These are phyloP conservation scores for Fusarium torreyae DNA, from an alignment of 2,329 filamentous ascomycete species.

Conservation along the genomic window DNA sequence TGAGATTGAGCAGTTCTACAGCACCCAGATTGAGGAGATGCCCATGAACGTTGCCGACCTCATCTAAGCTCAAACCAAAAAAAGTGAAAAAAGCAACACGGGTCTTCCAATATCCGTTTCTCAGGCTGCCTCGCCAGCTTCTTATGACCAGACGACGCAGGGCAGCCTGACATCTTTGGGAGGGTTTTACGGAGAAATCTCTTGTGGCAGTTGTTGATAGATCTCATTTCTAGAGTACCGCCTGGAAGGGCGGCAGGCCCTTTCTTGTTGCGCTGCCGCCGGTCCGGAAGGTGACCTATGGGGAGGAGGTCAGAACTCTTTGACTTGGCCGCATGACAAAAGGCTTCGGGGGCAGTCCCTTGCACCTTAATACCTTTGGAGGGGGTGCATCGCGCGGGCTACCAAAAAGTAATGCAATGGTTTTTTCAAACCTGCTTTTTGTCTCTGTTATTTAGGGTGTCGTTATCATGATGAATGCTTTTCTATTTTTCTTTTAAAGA, in stretches of 20 bases:
- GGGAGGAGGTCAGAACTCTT: conserved; percentile 50
- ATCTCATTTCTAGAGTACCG: conserved; percentile 59
- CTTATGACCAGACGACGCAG: conserved; percentile 38
- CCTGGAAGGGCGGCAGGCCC: conserved; percentile 43
- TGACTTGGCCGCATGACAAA: conserved; percentile 54
- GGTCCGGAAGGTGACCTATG: conserved; percentile 51
- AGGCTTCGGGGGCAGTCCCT: conserved; percentile 56
- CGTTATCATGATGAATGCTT: conserved; percentile 54
- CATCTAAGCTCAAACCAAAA: conserved; percentile 68
- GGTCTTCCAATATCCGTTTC: conserved; percentile 46
- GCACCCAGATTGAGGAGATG: conserved; percentile 99
- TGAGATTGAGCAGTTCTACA: conserved; percentile 99
- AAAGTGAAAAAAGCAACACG: conserved; percentile 42
- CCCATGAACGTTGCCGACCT: conserved; percentile 91
- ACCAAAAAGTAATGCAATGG: conserved; percentile 62
- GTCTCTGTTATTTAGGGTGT: conserved; percentile 57
- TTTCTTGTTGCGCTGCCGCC: conserved; percentile 40
- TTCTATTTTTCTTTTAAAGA: conserved; percentile 43
- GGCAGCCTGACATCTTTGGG: conserved; percentile 52
- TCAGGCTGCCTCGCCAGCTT: conserved; percentile 43
- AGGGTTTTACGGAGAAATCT: conserved; percentile 53
- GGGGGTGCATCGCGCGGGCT: conserved; percentile 56
- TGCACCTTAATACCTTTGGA: conserved; percentile 55
- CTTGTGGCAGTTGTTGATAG: conserved; percentile 59
- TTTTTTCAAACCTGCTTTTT: conserved; percentile 54